Conservation (phyloP, 2,329 filamentous ascomycete species). For the Setomelanomma holmii region DNA sequence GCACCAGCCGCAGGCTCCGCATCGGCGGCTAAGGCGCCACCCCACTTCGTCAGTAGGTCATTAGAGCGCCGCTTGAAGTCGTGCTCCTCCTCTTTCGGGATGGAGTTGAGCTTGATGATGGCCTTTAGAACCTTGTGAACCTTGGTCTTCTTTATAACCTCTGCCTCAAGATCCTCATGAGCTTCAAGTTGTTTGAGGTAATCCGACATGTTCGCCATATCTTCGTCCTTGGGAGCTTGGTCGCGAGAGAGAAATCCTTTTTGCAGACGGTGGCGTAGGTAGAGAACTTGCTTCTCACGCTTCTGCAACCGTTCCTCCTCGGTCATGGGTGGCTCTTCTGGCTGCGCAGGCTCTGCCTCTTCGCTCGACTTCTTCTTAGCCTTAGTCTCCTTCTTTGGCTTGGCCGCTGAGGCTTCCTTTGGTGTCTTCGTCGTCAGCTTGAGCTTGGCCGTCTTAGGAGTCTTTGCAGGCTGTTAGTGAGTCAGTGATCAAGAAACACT, state of each 20-base stretch:
- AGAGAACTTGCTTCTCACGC: conserved; percentile 77
- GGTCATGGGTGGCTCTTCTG: conserved; percentile 61
- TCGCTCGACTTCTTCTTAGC: conserved; percentile 57
- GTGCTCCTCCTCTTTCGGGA: conserved; percentile 82
- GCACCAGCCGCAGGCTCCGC: conserved; percentile 30
- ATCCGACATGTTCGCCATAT: conserved; percentile 80
- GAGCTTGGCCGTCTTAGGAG: conserved; percentile 58
- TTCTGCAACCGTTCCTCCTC: conserved; percentile 63
- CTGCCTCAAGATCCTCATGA: conserved; percentile 80
- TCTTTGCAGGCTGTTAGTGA: conserved; percentile 54
- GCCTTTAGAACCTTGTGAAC: conserved; percentile 98
- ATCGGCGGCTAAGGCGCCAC: conserved; percentile 67
- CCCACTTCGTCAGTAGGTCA: conserved; percentile 86
- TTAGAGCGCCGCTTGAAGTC: conserved; percentile 86
- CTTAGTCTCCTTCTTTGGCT: conserved; percentile 68
- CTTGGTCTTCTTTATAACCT: conserved; percentile 89
- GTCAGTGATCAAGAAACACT: conserved; percentile 30
- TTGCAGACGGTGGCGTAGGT: conserved; percentile 91
- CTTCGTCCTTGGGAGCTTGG: conserved; percentile 82
- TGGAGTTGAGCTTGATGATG: conserved; percentile 84
- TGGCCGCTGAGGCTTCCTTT: conserved; percentile 49
- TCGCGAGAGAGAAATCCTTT: conserved; percentile 90
- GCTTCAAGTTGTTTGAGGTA: conserved; percentile 82
- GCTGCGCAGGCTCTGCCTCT: conserved; percentile 65
- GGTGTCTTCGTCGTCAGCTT: conserved; percentile 55